Evolutionary conservation across 768 basidiomycete species (phyloP).

Genomic region (Suillus luteus): DNA sequence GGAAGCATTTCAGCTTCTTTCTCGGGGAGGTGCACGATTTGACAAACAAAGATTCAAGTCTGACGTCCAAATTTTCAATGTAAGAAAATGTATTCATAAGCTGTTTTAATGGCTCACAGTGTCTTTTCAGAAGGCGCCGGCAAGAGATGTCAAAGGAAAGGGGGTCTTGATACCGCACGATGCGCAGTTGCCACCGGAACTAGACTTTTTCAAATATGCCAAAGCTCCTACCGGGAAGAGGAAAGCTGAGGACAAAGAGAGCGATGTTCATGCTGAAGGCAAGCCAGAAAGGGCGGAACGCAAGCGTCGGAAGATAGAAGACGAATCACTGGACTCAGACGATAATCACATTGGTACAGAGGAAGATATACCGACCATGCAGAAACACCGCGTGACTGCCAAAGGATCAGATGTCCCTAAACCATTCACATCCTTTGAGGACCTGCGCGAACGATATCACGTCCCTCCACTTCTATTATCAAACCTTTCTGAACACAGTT

Average conservation of each 20-base stretch:
- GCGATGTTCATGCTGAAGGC: slow-evolving; percentile 18
- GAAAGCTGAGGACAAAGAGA: slow-evolving; percentile 36
- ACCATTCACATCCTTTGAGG: slow-evolving; percentile 58
- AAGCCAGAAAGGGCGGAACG: slow-evolving; percentile 16
- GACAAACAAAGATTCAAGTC: slow-evolving; percentile 72
- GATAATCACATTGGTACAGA: slow-evolving; percentile 26
- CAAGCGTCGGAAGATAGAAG: slow-evolving; percentile 34
- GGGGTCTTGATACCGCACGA: slow-evolving; percentile 28
- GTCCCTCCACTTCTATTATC: slow-evolving; percentile 60
- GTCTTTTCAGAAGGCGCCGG: slow-evolving; percentile 27
- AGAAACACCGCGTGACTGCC: slow-evolving; percentile 65
- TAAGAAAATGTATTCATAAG: slow-evolving; percentile 33
- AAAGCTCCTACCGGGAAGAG: slow-evolving; percentile 56
- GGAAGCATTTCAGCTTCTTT: slow-evolving; percentile 90
- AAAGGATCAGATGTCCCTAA: slow-evolving; percentile 75
- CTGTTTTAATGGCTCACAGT: slow-evolving; percentile 9
- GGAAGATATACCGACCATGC: slow-evolving; percentile 28
- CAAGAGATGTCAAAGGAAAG: slow-evolving; percentile 25
- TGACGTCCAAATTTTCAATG: slow-evolving; percentile 74
- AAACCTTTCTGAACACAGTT: slow-evolving; percentile 64
- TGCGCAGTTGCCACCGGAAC: slow-evolving; percentile 67
- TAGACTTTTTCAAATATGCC: slow-evolving; percentile 93
- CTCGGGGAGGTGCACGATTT: slow-evolving; percentile 82
- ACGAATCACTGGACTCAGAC: slow-evolving; percentile 24
- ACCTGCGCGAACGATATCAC: slow-evolving; percentile 56